phyloP scores from a whole-genome alignment of 176 grass and related monocot species.

The Carex parvula region DNA sequence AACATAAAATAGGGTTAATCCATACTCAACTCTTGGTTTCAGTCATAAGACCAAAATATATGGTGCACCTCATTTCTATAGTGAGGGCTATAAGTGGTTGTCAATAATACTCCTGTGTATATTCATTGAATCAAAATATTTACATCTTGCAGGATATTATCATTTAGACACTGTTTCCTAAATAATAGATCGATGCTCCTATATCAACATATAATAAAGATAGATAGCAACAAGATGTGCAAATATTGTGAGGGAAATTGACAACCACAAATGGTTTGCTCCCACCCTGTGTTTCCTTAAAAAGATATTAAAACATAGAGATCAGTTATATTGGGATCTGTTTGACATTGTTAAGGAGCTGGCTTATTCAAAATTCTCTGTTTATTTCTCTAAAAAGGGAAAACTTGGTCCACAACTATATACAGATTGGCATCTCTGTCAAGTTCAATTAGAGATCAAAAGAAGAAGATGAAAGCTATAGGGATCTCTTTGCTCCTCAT shows the following conservation, averaged over 20 bases:
- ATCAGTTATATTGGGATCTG: not conserved
- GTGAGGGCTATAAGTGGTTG: not conserved
- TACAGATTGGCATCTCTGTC: not conserved
- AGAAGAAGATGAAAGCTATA: conserved; percentile 2
- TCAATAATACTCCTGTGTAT: not conserved
- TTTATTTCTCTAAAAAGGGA: not conserved
- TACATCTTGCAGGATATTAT: not conserved
- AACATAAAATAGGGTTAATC: too few species aligned
- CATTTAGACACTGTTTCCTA: not conserved
- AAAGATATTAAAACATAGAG: not conserved
- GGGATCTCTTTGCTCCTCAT: conserved; percentile 20
- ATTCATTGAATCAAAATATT: not conserved
- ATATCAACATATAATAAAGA: not conserved
- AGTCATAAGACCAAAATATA: too few species aligned
- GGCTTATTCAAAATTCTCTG: not conserved
- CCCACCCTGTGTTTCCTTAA: not conserved
- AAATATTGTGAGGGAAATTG: not conserved
- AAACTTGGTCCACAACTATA: not conserved
- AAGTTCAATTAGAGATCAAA: not conserved
- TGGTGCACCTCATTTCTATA: not conserved
- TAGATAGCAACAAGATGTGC: not conserved
- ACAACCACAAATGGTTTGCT: not conserved
- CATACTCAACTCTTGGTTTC: too few species aligned
- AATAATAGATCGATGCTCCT: not conserved
- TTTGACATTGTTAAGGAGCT: not conserved